Conservation (phyloP, 2,329 filamentous ascomycete species). For the Aspergillus tubingensis region DNA sequence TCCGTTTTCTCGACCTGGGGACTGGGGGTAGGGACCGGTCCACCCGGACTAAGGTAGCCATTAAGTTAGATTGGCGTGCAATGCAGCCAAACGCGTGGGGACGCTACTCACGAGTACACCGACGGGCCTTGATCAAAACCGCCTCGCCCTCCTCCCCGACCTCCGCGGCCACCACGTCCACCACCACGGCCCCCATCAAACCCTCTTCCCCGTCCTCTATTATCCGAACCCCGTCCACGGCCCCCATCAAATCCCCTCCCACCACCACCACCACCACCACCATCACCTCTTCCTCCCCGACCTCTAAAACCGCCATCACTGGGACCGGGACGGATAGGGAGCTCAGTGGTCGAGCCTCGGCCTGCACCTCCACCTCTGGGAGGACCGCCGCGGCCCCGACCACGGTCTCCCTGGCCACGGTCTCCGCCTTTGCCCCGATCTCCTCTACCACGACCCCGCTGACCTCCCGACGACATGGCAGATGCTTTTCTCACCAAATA, state of each 20-base stretch:
- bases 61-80: background rate
- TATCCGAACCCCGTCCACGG: conserved; percentile 20
- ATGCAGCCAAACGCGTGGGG: background rate
- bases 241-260: conserved; percentile 27
- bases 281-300: conserved; percentile 24
- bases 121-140: conserved; percentile 22
- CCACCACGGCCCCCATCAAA: conserved; percentile 11
- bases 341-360: conserved; percentile 27
- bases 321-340: conserved; percentile 25
- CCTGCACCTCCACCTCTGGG: conserved; percentile 19
- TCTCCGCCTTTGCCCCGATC: conserved; percentile 7
- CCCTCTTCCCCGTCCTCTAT: conserved; percentile 21
- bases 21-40: conserved; percentile 24
- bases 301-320: conserved; percentile 19
- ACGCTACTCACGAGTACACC: conserved; percentile 36
- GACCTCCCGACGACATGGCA: conserved; percentile 22
- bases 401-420: conserved; percentile 18
- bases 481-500: background rate
- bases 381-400: conserved; percentile 19
- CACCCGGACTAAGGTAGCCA: conserved; percentile 23
- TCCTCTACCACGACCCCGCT: conserved; percentile 22
- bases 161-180: conserved; percentile 8
- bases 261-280: conserved; percentile 14
- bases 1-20: conserved; percentile 31
- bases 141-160: conserved; percentile 16